Evolutionary conservation across 345 rosid species (phyloP).

Genomic region (Pistacia integerrima): DNA sequence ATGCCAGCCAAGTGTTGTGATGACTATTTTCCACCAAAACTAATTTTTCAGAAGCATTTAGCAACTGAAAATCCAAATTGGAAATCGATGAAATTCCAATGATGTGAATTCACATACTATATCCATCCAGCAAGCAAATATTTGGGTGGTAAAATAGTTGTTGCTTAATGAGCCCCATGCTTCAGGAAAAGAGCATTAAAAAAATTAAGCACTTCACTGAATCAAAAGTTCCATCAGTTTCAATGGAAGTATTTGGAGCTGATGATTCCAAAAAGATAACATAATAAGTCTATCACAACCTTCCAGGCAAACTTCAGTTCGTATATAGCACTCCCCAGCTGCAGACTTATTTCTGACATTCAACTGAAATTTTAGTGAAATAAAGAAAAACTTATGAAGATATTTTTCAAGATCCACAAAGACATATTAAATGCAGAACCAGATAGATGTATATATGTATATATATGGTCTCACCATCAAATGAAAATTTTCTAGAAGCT

Average conservation of each 20-base stretch:
- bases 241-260: slow-evolving; percentile 2
- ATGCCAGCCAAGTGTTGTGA: not conserved
- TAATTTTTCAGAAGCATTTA: not conserved
- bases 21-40: not conserved
- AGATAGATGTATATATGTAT: too few relatives aligned
- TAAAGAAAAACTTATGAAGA: slow-evolving; percentile 16
- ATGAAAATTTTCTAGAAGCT: not conserved
- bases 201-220: slow-evolving; percentile 5
- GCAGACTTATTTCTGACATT: slow-evolving; percentile 96
- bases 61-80: not conserved
- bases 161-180: slow-evolving; percentile 11
- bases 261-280: slow-evolving; percentile 5
- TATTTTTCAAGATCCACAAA: slow-evolving; percentile 6
- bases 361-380: slow-evolving; percentile 57
- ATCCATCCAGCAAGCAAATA: not conserved
- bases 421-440: slow-evolving; percentile 9
- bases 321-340: slow-evolving; percentile 82
- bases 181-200: slow-evolving; percentile 11
- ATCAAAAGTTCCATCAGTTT: not conserved
- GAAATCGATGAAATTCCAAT: not conserved
- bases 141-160: not conserved
- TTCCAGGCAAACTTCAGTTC: slow-evolving; percentile 95
- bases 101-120: slow-evolving; percentile 8
- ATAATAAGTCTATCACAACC: slow-evolving; percentile 46
- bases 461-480: not conserved